Base-by-base conservation (phyloP, 2,329 filamentous ascomycete genomes). In the Penicillium olsonii region DNA sequence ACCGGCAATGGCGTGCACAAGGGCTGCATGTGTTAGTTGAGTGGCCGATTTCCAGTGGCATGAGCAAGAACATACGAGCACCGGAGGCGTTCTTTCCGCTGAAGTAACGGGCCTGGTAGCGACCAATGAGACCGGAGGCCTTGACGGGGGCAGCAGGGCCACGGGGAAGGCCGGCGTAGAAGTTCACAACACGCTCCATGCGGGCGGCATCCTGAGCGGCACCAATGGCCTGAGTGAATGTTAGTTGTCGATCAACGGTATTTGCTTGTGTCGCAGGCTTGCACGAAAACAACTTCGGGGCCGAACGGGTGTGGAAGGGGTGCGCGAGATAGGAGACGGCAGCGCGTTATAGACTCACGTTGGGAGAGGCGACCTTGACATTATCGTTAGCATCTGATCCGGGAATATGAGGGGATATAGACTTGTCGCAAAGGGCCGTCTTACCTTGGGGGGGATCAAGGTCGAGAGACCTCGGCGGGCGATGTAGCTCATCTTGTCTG, bases 141-240 rank as follows among this genome's bases (percentile, higher is more conserved):
- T 95, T 85, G 64, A 84, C 75, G 75, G 90, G 85, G 67, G 94
- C 92, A 68, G 92, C 92, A 64, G 89, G 76, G 66, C 94, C 95
- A 70, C 92, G 90, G 71, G 95, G 94, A 53, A 99, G 90, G 78
- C 92, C 95, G 81, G 95, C 90, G 84, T 99, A 99, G 84, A 99
- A 97, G 80, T 84, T 90, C 75, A 97, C 92, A 66, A 99, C 91
- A 68, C 92, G 89, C 75, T 95, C 88, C 94, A 99, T 97, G 74
- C 92, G 90, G 70, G 91, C 84, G 71, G 94, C 94, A 85, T 97
- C 92, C 72, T 92, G 90, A 65, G 92, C 91, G 72, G 88, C 88
- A 70, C 94, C 92, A 72, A 99, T 91, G 66, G 89, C 92, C 94
- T 97, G 73, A 62, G 97, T 73, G 12, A 42, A 62, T 60, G 64